Percentiles rank a stretch among this genome's conserved stretches.
Evolutionary conservation across 345 rosid species (phyloP).

Genomic region (Salix viminalis): DNA sequence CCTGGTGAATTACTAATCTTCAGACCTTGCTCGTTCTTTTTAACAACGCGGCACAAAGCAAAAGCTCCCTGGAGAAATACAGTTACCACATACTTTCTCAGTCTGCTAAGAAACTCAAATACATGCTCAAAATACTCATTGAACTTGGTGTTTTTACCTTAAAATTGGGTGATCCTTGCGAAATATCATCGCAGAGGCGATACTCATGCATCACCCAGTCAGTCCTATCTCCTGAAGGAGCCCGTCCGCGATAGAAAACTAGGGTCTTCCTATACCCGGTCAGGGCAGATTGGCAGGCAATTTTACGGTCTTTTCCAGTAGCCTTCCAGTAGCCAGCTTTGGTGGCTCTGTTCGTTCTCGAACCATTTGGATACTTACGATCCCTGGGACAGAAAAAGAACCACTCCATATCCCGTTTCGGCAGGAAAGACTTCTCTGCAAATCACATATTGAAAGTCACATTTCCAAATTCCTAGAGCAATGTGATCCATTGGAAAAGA

Average conservation of each 20-base stretch:
- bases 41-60: slow-evolving; percentile 73
- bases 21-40: slow-evolving; percentile 47
- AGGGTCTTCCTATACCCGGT: slow-evolving; percentile 71
- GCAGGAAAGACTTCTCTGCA: slow-evolving; percentile 81
- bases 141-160: slow-evolving; percentile 34
- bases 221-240: slow-evolving; percentile 72
- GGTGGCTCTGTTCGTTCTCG: slow-evolving; percentile 80
- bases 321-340: slow-evolving; percentile 94
- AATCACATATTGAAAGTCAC: slow-evolving; percentile 4
- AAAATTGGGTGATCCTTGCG: slow-evolving; percentile 46
- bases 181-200: slow-evolving; percentile 54
- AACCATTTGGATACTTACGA: slow-evolving; percentile 78
- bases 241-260: slow-evolving; percentile 73
- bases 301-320: slow-evolving; percentile 78
- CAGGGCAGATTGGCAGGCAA: slow-evolving; percentile 47
- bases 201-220: slow-evolving; percentile 90
- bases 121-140: not conserved
- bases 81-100: not conserved
- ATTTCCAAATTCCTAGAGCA: not conserved
- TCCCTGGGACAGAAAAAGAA: slow-evolving; percentile 89
- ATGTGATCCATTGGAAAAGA: not conserved
- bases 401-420: slow-evolving; percentile 78
- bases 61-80: slow-evolving; percentile 53
- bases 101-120: not conserved
- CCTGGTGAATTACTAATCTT: slow-evolving; percentile 39